Conservation (phyloP, 202 grass and related monocot genomes). For the Schoenoplectus triqueter region DNA sequence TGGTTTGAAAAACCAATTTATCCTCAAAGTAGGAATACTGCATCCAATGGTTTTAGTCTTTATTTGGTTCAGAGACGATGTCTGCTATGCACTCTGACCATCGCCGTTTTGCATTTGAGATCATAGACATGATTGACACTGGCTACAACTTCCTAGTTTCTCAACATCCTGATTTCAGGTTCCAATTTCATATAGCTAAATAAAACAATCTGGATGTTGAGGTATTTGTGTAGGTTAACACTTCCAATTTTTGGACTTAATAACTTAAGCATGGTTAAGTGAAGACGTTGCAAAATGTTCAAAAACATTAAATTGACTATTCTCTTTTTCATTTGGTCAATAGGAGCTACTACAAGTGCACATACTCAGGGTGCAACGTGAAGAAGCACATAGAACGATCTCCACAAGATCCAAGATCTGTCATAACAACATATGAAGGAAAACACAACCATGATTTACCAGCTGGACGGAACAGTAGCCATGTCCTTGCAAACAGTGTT, state of each 20-base stretch:
- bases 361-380: constrained; percentile 77
- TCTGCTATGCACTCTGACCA: neutral
- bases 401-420: constrained; percentile 68
- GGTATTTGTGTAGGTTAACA: neutral
- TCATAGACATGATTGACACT: neutral
- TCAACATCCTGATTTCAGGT: neutral
- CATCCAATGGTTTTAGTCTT: neutral
- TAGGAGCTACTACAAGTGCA: constrained; percentile 99
- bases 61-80: neutral
- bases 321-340: neutral
- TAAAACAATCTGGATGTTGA: neutral
- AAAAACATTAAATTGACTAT: neutral
- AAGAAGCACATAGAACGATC: constrained; percentile 95
- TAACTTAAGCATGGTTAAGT: neutral
- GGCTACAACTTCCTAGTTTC: neutral
- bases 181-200: neutral
- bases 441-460: constrained; percentile 93
- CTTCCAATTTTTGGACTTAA: neutral
- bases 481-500: constrained; percentile 48
- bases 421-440: constrained; percentile 97
- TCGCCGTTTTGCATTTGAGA: neutral
- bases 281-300: neutral
- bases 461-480: constrained; percentile 58
- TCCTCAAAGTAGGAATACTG: neutral
- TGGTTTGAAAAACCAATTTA: neutral